Conservation (phyloP, 1,139 yeast species). For the Eremothecium coryli region DNA sequence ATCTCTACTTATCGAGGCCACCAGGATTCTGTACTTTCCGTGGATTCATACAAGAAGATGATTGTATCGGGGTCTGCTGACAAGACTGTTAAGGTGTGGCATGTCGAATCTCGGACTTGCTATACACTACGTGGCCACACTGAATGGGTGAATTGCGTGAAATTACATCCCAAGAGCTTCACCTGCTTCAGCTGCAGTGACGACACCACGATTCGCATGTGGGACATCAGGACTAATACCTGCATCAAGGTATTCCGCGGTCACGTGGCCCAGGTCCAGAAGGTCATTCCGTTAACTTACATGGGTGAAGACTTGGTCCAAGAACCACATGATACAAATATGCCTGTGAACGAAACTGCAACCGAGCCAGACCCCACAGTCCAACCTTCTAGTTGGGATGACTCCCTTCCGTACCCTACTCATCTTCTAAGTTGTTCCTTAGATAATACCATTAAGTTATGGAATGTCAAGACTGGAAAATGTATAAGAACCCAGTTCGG, state of each 20-base stretch:
- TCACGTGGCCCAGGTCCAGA: constrained; percentile 75
- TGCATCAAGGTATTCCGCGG: constrained; percentile 64
- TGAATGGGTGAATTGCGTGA: constrained; percentile 86
- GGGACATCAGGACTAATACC: constrained; percentile 78
- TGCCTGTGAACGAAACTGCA: constrained; percentile 12
- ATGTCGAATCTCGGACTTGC: constrained; percentile 85
- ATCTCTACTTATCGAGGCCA: constrained; percentile 91
- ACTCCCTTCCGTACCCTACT: constrained; percentile 47
- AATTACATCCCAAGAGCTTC: constrained; percentile 68
- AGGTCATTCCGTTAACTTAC: constrained; percentile 74
- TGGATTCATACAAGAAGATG: constrained; percentile 58
- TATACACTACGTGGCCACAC: constrained; percentile 87
- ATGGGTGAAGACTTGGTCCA: constrained; percentile 32
- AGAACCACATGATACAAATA: constrained; percentile 27
- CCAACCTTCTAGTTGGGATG: constrained; percentile 8
- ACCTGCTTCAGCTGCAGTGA: constrained; percentile 84
- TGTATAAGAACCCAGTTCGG: constrained; percentile 93
- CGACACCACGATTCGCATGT: constrained; percentile 86
- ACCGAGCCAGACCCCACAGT: constrained; percentile 10
- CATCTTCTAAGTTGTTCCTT: constrained; percentile 80
- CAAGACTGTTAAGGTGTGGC: constrained; percentile 89
- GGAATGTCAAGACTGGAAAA: constrained; percentile 82
- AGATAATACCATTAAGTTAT: constrained; percentile 86
- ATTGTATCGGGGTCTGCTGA: constrained; percentile 94
- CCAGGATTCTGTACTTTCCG: constrained; percentile 73